phyloP scores from a whole-genome alignment of 2,329 filamentous ascomycete genomes.

The Trichoderma koningii region DNA sequence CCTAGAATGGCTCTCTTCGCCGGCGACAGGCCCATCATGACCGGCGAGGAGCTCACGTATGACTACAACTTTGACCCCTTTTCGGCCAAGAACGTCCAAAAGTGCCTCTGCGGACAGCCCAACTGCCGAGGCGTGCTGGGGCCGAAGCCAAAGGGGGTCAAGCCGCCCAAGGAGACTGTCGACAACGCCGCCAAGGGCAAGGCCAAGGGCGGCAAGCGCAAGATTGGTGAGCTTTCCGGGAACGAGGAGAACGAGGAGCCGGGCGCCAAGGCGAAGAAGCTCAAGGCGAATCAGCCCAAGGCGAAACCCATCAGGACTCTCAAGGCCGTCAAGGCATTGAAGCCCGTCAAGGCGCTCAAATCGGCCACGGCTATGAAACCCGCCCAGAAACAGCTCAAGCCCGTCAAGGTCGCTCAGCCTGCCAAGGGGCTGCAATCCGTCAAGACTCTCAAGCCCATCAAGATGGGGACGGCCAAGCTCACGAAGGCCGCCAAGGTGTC shows the following conservation, averaged over 20 bases:
- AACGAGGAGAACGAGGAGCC: slow-evolving; percentile 45
- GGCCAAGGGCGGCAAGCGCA: slow-evolving; percentile 54
- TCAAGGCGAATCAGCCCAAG: slow-evolving; percentile 41
- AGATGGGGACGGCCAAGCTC: background rate
- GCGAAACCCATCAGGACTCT: slow-evolving; percentile 27
- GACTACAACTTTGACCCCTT: slow-evolving; percentile 78
- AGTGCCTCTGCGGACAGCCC: slow-evolving; percentile 62
- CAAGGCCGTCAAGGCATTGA: slow-evolving; percentile 17
- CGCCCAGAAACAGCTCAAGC: background rate
- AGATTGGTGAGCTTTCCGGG: slow-evolving; percentile 55
- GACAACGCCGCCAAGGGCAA: slow-evolving; percentile 44
- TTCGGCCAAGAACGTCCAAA: slow-evolving; percentile 68
- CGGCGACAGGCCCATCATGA: slow-evolving; percentile 84
- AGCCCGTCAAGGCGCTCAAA: background rate
- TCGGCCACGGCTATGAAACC: background rate
- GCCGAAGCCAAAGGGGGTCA: slow-evolving; percentile 60
- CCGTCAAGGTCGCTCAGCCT: background rate
- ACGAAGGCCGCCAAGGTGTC: background rate
- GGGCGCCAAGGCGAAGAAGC: slow-evolving; percentile 47
- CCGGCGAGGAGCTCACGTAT: slow-evolving; percentile 93
- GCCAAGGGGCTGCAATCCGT: background rate
- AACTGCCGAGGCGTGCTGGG: slow-evolving; percentile 68
- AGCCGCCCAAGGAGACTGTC: slow-evolving; percentile 50
- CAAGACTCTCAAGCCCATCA: slow-evolving; percentile 16
- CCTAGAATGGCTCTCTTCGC: slow-evolving; percentile 97